Evolutionary conservation across 2,329 filamentous ascomycete species (phyloP).

Genomic region (Paraphaeosphaeria sporulosa): DNA sequence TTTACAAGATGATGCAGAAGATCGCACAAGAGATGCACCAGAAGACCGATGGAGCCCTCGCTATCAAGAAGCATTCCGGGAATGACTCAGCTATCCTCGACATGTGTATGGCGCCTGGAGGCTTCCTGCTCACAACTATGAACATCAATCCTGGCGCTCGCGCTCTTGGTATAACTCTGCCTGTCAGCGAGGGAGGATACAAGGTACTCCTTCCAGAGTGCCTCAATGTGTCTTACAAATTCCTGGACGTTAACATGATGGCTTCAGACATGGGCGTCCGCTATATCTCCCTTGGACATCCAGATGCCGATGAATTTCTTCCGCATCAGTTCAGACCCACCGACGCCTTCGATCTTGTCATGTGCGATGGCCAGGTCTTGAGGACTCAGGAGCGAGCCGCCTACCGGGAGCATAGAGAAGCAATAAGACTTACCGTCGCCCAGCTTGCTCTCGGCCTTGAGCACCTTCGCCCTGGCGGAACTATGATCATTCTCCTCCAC

Average conservation of each 20-base stretch:
- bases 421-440: constrained; percentile 20
- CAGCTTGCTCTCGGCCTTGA: constrained; percentile 58
- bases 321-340: not conserved
- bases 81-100: constrained; percentile 54
- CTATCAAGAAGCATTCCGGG: constrained; percentile 18
- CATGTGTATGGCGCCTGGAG: constrained; percentile 65
- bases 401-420: constrained; percentile 40
- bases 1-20: constrained; percentile 54
- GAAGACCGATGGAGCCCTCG: constrained; percentile 41
- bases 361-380: constrained; percentile 60
- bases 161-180: constrained; percentile 54
- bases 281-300: constrained; percentile 24
- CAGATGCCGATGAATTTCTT: constrained; percentile 20
- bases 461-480: constrained; percentile 56
- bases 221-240: constrained; percentile 19
- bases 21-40: constrained; percentile 55
- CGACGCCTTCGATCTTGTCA: constrained; percentile 47
- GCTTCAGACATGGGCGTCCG: constrained; percentile 47
- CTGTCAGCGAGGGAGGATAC: constrained; percentile 52
- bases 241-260: constrained; percentile 62
- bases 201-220: constrained; percentile 18
- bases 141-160: constrained; percentile 45
- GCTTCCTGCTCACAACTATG: constrained; percentile 55
- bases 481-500: constrained; percentile 61
- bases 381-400: constrained; percentile 34